A percentile compares a stretch with the other conserved stretches of the same genome.
phyloP scores from a whole-genome alignment of 495 filamentous ascomycete species.

The Glutinoglossum americanum region DNA sequence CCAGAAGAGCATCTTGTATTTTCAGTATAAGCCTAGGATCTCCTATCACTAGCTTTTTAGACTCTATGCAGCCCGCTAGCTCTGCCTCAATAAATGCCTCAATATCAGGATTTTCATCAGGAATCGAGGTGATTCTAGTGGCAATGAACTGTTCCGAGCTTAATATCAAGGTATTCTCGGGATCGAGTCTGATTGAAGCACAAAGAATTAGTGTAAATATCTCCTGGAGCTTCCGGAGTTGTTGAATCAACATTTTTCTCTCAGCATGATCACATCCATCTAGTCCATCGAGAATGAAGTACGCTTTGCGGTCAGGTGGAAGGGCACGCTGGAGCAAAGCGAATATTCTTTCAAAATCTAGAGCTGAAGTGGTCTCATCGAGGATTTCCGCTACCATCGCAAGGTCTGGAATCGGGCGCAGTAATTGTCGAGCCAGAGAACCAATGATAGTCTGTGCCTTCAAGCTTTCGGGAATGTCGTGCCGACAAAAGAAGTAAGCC shows the following conservation, averaged over 20 bases:
- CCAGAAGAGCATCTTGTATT: conserved; percentile 15
- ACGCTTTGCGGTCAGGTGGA: conserved; percentile 10
- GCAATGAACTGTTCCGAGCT: conserved; percentile 7
- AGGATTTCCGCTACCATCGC: conserved; percentile 7
- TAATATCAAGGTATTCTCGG: conserved; percentile 8
- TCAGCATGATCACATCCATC: conserved; percentile 17
- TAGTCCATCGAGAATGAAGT: conserved; percentile 19
- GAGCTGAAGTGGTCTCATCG: conserved; percentile 6
- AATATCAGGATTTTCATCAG: conserved; percentile 22
- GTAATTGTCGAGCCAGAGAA: conserved; percentile 20
- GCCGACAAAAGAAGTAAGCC: conserved; percentile 25
- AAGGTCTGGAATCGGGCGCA: conserved; percentile 11
- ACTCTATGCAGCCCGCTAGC: conserved; percentile 15
- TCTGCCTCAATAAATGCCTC: conserved; percentile 17
- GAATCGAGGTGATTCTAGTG: conserved; percentile 11
- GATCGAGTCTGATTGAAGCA: conserved; percentile 15
- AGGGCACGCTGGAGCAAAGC: conserved; percentile 8
- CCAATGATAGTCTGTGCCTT: conserved; percentile 20
- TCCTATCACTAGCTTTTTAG: conserved; percentile 16
- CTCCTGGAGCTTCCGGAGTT: conserved; percentile 12
- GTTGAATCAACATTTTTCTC: conserved; percentile 10
- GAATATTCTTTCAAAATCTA: conserved; percentile 11
- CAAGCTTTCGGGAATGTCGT: conserved; percentile 20
- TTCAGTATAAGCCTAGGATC: conserved; percentile 19
- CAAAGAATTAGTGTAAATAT: conserved; percentile 14